Percentiles rank a stretch among this genome's conserved stretches.
Conservation (phyloP, 2,329 filamentous ascomycete genomes). For the Lojkania enalia region DNA sequence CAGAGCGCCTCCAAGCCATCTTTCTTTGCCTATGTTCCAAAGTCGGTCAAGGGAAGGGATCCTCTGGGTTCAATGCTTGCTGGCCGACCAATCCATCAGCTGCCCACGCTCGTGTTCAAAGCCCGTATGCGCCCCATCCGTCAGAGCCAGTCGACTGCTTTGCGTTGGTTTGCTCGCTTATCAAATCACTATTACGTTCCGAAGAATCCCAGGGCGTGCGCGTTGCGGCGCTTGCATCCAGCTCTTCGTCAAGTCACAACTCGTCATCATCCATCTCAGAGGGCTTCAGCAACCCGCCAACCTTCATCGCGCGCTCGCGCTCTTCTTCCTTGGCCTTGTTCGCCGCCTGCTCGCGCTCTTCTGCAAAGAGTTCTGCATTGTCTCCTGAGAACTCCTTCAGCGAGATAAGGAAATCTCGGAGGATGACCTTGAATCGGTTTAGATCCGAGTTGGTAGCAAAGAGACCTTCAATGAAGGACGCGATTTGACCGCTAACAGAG, state of each 20-base stretch:
- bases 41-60: no score
- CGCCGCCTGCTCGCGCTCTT: constrained; percentile 92
- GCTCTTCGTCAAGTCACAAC: constrained; percentile 71
- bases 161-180: constrained; percentile 16
- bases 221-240: constrained; percentile 39
- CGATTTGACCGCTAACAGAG: constrained; percentile 74
- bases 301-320: constrained; percentile 88
- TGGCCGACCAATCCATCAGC: no score
- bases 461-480: constrained; percentile 84
- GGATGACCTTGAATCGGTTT: constrained; percentile 90
- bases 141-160: constrained; percentile 49
- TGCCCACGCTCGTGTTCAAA: constrained; percentile 43
- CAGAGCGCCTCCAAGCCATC: constrained; percentile 27
- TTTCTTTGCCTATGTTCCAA: constrained; percentile 25
- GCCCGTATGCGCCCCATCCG: constrained; percentile 68
- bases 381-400: constrained; percentile 96
- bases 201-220: constrained; percentile 42
- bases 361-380: constrained; percentile 89
- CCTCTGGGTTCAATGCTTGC: no score
- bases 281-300: constrained; percentile 93
- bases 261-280: constrained; percentile 87
- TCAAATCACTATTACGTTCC: constrained; percentile 11
- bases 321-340: constrained; percentile 84
- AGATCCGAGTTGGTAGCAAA: constrained; percentile 88
- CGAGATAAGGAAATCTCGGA: constrained; percentile 96